These are phyloP conservation scores for Psidium friedrichsthalianum DNA, from an alignment of 345 rosid species.

Conservation along the genomic window DNA sequence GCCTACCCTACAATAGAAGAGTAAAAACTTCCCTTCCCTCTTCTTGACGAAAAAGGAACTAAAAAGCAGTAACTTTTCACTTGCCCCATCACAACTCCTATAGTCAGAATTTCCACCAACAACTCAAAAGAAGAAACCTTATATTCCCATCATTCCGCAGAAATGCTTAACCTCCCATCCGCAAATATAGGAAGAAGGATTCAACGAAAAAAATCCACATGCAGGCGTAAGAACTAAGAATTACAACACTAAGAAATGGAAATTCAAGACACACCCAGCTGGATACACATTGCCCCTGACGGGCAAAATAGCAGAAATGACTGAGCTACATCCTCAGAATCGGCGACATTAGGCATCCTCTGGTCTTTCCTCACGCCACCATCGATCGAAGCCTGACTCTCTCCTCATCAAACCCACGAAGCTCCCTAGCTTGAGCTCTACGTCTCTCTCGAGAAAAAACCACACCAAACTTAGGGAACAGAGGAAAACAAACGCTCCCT, in stretches of 20 bases:
- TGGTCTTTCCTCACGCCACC: constrained; percentile 12
- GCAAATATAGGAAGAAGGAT: neutral
- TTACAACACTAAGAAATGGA: neutral
- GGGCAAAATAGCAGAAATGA: constrained; percentile 57
- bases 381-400: constrained; percentile 15
- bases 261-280: constrained; percentile 53
- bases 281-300: constrained; percentile 71
- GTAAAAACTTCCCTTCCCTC: neutral
- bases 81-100: neutral
- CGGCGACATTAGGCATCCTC: constrained; percentile 16
- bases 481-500: constrained; percentile 48
- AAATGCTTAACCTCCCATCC: neutral
- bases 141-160: neutral
- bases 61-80: neutral
- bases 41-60: neutral
- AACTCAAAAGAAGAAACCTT: neutral
- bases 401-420: constrained; percentile 24
- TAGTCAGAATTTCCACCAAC: neutral
- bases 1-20: neutral
- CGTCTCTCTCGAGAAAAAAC: constrained; percentile 21
- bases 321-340: constrained; percentile 25
- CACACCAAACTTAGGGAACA: constrained; percentile 46
- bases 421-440: constrained; percentile 36
- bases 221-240: neutral
- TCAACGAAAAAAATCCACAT: neutral